Evolutionary conservation across 2,329 filamentous ascomycete species (phyloP), one percentile per base, ranked within the genome.

Genomic region (Penicillium digitatum): DNA sequence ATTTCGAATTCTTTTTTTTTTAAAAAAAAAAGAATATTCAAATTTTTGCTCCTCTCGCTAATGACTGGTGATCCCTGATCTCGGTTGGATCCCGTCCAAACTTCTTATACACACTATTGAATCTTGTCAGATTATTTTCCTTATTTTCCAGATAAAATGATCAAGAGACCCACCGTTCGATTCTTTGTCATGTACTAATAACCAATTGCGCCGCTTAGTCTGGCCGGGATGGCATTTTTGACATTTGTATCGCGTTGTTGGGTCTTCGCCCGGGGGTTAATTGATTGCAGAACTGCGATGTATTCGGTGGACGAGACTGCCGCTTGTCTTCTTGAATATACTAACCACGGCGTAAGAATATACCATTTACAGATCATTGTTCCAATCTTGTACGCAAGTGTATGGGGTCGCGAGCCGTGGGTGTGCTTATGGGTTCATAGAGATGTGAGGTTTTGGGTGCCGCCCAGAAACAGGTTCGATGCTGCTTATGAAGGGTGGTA

Each of bases 191-290:
- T 31, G 26, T 54, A 55, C 47, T 27, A 29, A 27, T 48, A 54
- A 48, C 61, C 61, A 63, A 63, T 62, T 62, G 61, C 42, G 45
- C 27, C 52, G 42, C 34, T 44, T 58, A 53, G 48, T n/a, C 42
- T 54, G 31, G 20, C 40, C 47, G 54, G 31, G 43, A 44, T 53
- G 18, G 29, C 20, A 45, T 49, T 11, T 45, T 42, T 51, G 48
- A 52, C 16, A 52, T 18, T 34, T 52, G 39, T 24, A 11, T 34
- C 18, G 10, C 29, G 54, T 31, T 27, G 59, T 55, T 51, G 50
- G 55, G 56, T 57, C 32, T 45, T 44, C 34, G 32, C 37, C 40
- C 47, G 51, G 56, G 53, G 20, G n/a, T 45, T 57, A 22, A 40
- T 32, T 29, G 18, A 38, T 35, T 39, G 24, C 3, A 9, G 22